Base-by-base conservation (phyloP, 2,329 filamentous ascomycete genomes). In the Pochonia chlamydosporia region DNA sequence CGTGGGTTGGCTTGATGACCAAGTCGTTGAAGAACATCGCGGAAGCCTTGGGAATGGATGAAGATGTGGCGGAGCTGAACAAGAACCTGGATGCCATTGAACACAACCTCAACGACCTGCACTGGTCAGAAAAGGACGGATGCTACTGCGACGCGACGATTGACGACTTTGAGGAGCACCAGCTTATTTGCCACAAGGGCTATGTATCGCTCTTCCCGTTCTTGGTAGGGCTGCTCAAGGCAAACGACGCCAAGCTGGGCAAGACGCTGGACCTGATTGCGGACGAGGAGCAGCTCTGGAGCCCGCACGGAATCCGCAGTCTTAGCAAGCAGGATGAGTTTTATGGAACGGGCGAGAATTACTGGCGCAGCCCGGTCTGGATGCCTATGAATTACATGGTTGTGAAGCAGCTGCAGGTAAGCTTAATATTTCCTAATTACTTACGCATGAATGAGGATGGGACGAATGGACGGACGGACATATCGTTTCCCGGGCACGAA, bases 1-100 rank as follows among this genome's bases (percentile, higher is more conserved):
- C 88, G 44, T 99, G 93, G 93, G 87, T 99, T 69, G 93, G 92
- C n/a, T 81, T 96, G 72, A 95, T 96, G 89, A 85, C 88, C 35
- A 83, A 85, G 54, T 85, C 87, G n/a, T 79, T 99, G 46, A 78
- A 82, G 58, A 87, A 85, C 56, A 87, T 96, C 56, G 89, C 90
- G 1, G 72, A 80, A 40, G 80, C 82, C 23, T 76, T 97, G n/a
- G 84, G 79, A 40, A 79, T 90, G 54, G 68, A 70, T 0, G 90
- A 96, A 28, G 92, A 97, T 56, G 84, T 78, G 1, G 76, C 79
- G 20, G 81, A 87, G 58, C 89, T 92, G 57, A 74, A 72, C 39
- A 81, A 79, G 50, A 86, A 86, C 47, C 79, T 89, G 48, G 79
- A 81, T 26, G 90, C 86, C 13, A 95, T 99, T 52, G 72, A 83